Conservation (phyloP, 768 basidiomycete genomes). For the Boletus pseudo-olivaceus region DNA sequence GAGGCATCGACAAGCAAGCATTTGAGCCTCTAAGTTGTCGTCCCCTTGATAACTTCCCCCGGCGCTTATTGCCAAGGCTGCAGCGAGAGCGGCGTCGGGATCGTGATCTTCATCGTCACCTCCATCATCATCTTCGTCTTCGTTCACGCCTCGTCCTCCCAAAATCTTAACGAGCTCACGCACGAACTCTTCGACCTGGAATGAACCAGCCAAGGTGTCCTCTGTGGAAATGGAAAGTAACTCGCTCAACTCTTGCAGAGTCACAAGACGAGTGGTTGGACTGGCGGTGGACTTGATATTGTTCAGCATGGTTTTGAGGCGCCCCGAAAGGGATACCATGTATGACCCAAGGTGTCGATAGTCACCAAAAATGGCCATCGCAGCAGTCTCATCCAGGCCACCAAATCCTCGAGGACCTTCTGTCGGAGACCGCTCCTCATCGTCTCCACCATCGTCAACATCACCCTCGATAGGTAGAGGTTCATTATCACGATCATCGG, state of each 20-base stretch:
- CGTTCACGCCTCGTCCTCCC: slow-evolving; percentile 69
- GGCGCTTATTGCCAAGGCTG: slow-evolving; percentile 79
- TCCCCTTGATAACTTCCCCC: slow-evolving; percentile 70
- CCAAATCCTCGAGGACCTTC: slow-evolving; percentile 41
- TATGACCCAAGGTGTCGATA: slow-evolving; percentile 89
- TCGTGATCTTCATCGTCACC: slow-evolving; percentile 65
- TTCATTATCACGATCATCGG: slow-evolving; percentile 48
- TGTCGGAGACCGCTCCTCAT: slow-evolving; percentile 34
- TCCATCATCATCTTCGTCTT: slow-evolving; percentile 69
- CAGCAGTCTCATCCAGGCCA: slow-evolving; percentile 64
- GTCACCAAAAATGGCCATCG: slow-evolving; percentile 81
- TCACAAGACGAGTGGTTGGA: slow-evolving; percentile 80
- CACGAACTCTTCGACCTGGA: slow-evolving; percentile 89
- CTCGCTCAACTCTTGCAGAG: slow-evolving; percentile 93
- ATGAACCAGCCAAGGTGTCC: slow-evolving; percentile 94
- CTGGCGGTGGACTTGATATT: slow-evolving; percentile 85
- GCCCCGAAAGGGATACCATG: slow-evolving; percentile 83
- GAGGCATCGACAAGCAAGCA: slow-evolving; percentile 93
- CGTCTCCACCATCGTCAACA: slow-evolving; percentile 41
- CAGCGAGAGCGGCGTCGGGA: slow-evolving; percentile 86
- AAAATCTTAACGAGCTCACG: slow-evolving; percentile 90
- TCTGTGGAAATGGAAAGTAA: slow-evolving; percentile 94
- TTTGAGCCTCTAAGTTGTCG: slow-evolving; percentile 89
- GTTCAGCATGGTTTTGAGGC: slow-evolving; percentile 86
- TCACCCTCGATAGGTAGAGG: slow-evolving; percentile 46